Evolutionary conservation across 345 rosid genomes (phyloP), one percentile per base, ranked within the genome.

Genomic region (Noccaea bulbosa): DNA sequence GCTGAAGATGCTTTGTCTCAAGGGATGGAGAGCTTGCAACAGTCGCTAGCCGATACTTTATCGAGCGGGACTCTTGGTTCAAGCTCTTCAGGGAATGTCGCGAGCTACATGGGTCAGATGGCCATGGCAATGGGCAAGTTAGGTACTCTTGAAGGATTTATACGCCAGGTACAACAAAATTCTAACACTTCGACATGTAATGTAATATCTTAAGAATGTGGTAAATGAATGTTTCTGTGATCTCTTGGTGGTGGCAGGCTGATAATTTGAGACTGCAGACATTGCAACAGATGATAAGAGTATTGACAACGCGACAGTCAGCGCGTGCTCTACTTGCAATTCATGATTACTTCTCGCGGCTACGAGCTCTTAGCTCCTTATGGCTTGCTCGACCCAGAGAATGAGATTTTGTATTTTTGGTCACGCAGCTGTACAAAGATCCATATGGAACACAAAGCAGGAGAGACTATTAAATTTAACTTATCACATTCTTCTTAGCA

Each of bases 61-160:
- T 92, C 91, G 8, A 92, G 85, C 10, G 99, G 98, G 57, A 77
- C 96, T 40, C 91, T 87, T 14, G 98, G 97, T 49, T 83, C 97
- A 0, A 91, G 98, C 53, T 76, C 96, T 63, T 88, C 97, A 38
- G 90, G 92, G 53, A 88, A 92, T 43, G 96, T 92, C 22, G 97
- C 98, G 20, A 92, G 85, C 75, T 95, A 95, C 79, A 92, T 92
- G 98, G 99, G 99, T 70, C 98, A 95, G 75, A 95, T 95, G 98
- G 99, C 99, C 39, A 95, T 95, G 99, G 99, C 98, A 43, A 95
- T 95, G 99, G 99, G 99, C 57, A 92, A 92, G 81, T 83, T 95
- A 39, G 98, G 96, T n/a, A 95, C 96, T 9, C 95, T 95, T 0
- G 98, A 95, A 70, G 97, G 99, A 10, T 92, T 95, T 65, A 91